Conservation (phyloP, 805 yeast species). For the Schizosaccharomyces pombe region DNA sequence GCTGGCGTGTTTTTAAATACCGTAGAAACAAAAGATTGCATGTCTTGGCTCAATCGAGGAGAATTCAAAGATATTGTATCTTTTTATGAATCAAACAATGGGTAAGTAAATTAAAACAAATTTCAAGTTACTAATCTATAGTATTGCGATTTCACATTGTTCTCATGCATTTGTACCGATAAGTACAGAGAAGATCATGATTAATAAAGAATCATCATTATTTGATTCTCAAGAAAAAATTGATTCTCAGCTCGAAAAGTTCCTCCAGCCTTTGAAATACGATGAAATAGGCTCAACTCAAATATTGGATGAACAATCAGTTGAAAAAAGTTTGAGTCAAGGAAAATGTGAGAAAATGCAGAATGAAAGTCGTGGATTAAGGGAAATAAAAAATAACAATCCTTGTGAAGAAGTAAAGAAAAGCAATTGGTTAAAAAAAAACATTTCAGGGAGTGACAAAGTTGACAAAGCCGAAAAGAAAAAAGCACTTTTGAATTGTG, state of each 20-base stretch:
- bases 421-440: not conserved
- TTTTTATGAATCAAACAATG: no score
- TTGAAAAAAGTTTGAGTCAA: no score
- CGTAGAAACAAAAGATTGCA: no score
- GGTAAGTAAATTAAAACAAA: no score
- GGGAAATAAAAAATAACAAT: not conserved
- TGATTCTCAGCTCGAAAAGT: not conserved
- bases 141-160: no score
- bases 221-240: not conserved
- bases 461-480: not conserved
- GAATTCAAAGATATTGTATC: no score
- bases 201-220: not conserved
- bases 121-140: no score
- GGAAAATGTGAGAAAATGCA: no score
- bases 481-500: not conserved
- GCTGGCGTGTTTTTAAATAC: no score
- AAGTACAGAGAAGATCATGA: not conserved
- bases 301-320: no score
- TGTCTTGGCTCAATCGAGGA: no score
- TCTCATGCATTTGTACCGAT: not conserved
- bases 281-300: no score
- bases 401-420: not conserved
- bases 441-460: not conserved
- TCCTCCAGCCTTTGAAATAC: not conserved
- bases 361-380: not conserved